phyloP scores from a whole-genome alignment of 768 basidiomycete genomes.

The Boletus fagicola region DNA sequence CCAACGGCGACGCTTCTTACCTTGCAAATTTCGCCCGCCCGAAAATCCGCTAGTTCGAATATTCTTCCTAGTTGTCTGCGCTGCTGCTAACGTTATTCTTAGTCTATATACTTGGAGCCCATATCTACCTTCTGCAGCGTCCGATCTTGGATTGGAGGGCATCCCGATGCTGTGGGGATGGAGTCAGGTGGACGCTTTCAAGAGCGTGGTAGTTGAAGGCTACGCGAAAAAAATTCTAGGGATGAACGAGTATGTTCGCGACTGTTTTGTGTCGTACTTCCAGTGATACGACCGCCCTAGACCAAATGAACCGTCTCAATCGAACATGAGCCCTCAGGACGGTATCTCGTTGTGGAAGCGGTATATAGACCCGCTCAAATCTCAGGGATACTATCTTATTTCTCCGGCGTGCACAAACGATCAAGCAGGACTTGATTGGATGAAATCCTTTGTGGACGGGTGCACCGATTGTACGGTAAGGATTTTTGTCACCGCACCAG shows the following conservation, averaged over 20 bases:
- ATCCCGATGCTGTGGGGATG: conserved; percentile 75
- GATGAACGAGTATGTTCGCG: conserved; percentile 69
- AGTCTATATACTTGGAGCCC: conserved; percentile 73
- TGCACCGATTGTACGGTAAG: conserved; percentile 57
- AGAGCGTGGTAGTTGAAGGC: conserved; percentile 43
- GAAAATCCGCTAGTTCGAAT: conserved; percentile 45
- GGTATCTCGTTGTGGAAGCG: conserved; percentile 62
- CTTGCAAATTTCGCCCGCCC: conserved; percentile 50
- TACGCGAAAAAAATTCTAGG: conserved; percentile 61
- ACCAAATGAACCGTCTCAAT: conserved; percentile 66
- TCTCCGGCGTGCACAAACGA: conserved; percentile 71
- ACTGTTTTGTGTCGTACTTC: background rate
- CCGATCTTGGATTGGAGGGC: conserved; percentile 48
- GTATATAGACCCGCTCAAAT: conserved; percentile 60
- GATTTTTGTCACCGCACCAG: background rate
- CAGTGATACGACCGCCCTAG: conserved; percentile 36
- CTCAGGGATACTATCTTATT: conserved; percentile 57
- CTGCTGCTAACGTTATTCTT: background rate
- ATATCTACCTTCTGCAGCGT: conserved; percentile 39
- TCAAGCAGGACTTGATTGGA: conserved; percentile 64
- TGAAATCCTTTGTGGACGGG: conserved; percentile 51
- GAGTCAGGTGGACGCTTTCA: conserved; percentile 49
- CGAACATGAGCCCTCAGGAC: conserved; percentile 53
- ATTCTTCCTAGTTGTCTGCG: background rate
- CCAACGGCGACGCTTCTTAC: conserved; percentile 48